phyloP scores from a whole-genome alignment of 148 eudicot genomes.

The Rhododendron ovatum region DNA sequence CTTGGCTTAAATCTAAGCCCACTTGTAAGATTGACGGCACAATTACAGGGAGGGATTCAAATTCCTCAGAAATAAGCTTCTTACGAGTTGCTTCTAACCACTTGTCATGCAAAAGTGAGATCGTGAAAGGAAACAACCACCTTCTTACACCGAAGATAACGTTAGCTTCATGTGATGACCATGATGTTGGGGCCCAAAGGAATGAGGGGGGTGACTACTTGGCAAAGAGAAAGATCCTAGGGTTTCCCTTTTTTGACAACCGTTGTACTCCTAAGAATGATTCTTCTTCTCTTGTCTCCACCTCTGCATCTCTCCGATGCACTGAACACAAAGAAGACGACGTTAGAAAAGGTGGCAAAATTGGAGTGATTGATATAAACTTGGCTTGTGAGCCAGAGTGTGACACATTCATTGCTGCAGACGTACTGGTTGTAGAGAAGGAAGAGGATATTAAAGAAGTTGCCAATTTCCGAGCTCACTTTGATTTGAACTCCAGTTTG shows the following conservation, averaged over 20 bases:
- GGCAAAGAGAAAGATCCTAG: constrained; percentile 48
- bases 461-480: constrained; percentile 29
- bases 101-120: constrained; percentile 15
- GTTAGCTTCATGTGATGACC: constrained; percentile 25
- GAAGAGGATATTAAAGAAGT: constrained; percentile 21
- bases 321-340: constrained; percentile 20
- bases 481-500: constrained; percentile 70
- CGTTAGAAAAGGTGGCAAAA: constrained; percentile 25
- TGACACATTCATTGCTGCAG: constrained; percentile 14
- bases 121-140: constrained; percentile 17
- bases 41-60: constrained; percentile 21
- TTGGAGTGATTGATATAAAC: constrained; percentile 51
- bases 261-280: constrained; percentile 26
- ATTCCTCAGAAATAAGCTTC: constrained; percentile 15
- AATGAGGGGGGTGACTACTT: constrained; percentile 19
- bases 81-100: constrained; percentile 17
- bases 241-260: constrained; percentile 43
- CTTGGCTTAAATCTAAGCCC: constrained; percentile 60
- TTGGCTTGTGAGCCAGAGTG: constrained; percentile 38
- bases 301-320: constrained; percentile 20
- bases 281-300: constrained; percentile 18
- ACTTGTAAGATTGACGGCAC: constrained; percentile 23
- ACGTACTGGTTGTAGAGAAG: constrained; percentile 28
- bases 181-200: constrained; percentile 17
- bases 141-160: constrained; percentile 3